Base-by-base conservation (phyloP, 495 filamentous ascomycete species). In the Wilcoxina mikolae region DNA sequence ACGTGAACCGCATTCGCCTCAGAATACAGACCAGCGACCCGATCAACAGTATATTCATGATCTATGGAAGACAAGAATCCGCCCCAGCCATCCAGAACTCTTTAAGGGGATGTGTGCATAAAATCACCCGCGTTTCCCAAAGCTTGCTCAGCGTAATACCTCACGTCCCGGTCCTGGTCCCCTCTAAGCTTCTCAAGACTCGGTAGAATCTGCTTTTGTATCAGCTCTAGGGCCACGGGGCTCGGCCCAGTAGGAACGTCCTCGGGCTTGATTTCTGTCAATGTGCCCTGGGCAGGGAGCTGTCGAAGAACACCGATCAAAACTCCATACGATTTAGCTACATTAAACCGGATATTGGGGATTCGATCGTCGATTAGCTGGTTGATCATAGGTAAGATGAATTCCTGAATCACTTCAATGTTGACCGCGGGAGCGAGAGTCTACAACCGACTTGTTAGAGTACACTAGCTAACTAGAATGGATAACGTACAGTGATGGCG, bases 291-390 rank as follows among this genome's bases (percentile, higher is more conserved):
- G 26, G 83, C 83, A 1, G 91, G 91, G 18, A 98, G 78, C 53
- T 87, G 85, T 69, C 86, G 84, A 65, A 98, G 74, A 24, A 90
- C 87, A 56, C 83, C 79, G 60, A 96, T 89, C 39, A 98, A 72
- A 39, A 90, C 80, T 17, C 79, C 77, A 65, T 95, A 98, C 25
- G 93, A 95, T 71, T 98, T 98, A 53, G 91, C 93, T 49, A 96
- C 90, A 66, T 98, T 98, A 77, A 98, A 98, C 51, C 91, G 87
- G 67, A 98, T 98, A 69, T 98, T 98, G 51, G 91, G 91, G 65
- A 98, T 98, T 25, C 89, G 87, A 65, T 98, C 91, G 15, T 76
- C 74, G 25, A 94, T 84, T 26, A 98, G 81, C 70, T 88, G 82
- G 64, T 95, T 86, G 69, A 98, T 76, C 77, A 96, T 96, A 31